These are phyloP conservation scores for Hericium coralloides DNA, from an alignment of 768 basidiomycete genomes.

Conservation along the genomic window DNA sequence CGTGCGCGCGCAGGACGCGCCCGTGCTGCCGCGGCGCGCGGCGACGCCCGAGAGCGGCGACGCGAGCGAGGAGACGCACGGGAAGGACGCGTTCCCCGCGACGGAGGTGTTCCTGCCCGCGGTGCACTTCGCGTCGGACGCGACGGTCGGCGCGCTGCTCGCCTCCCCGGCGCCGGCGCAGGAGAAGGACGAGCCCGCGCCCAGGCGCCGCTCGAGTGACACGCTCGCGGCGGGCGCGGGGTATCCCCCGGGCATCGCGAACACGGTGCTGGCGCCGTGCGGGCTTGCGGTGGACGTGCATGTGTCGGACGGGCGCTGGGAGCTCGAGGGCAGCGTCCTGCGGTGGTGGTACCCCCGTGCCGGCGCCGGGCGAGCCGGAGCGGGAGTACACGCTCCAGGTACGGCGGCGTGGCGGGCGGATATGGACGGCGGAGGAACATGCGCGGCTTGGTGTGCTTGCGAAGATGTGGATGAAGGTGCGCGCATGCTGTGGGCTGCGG, in stretches of 20 bases:
- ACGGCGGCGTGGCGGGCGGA: constrained; percentile 21
- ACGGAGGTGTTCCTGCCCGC: constrained; percentile 91
- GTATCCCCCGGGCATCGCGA: constrained; percentile 7
- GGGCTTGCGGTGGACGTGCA: constrained; percentile 33
- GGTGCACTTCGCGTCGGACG: constrained; percentile 70
- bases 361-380: constrained; percentile 19
- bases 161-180: constrained; percentile 1
- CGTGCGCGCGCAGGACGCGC: constrained; percentile 52
- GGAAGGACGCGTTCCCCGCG: constrained; percentile 32
- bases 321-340: constrained; percentile 38
- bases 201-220: constrained; percentile 8
- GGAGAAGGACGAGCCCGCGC: constrained; percentile 9
- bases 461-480: constrained; percentile 2
- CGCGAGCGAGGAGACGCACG: constrained; percentile 22
- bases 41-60: constrained; percentile 13
- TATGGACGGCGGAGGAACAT: constrained; percentile 17
- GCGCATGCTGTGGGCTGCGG: constrained; percentile 2
- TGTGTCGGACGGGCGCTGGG: constrained; percentile 38
- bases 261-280: constrained; percentile 57
- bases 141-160: constrained; percentile 15
- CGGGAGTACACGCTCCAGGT: constrained; percentile 24
- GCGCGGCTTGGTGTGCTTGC: constrained; percentile 8
- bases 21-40: constrained; percentile 7
- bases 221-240: constrained; percentile 1
- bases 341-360: constrained; percentile 31